Evolutionary conservation across 2,329 filamentous ascomycete genomes (phyloP), one percentile per base, ranked within the genome.

Genomic region (Xylaria sp.): DNA sequence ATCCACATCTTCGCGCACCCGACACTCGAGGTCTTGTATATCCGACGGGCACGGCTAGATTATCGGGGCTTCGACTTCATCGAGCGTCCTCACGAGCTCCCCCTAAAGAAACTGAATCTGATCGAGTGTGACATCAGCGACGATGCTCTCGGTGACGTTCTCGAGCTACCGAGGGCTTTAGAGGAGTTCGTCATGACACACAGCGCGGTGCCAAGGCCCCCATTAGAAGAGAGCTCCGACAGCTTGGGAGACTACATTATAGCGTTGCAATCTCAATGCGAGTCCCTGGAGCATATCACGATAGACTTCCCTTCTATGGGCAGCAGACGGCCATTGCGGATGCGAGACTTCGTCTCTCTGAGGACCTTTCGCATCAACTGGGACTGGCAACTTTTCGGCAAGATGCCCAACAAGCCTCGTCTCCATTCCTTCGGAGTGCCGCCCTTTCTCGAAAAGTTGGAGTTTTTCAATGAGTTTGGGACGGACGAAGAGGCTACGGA

Each of bases 1-100:
- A 85, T 85, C 55, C 82, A 85, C 75, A 84, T 85, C 59, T 85
- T 85, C 67, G 78, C 82, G 3, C 84, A 85, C 57, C 84, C 84
- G 0, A 83, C 83, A 0, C 79, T 85, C 21, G 83, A 85, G 71
- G 79, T 76, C 4, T 79, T 85, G 3, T 78, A 79, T 54, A 82
- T 85, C 57, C 78, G 77, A 54, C 75, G 80, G n/a, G 84, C 84
- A 11, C 81, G 79, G 68, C 78, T 85, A 3, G 83, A 84, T 61
- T 77, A 85, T 63, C 79, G 79, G 0, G 83, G 83, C 2, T 85
- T 85, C 55, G 83, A 85, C 66, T 77, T 79, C 19, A 81, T 84
- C 9, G 83, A 85, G 74, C 82, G 81, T 1, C 84, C 84, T 0
- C 81, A 84, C 71, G 78, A 83, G 65, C 85, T 84, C 2, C 79